Conservation (phyloP, 2,329 filamentous ascomycete genomes). For the Uncinocarpus reesii region DNA sequence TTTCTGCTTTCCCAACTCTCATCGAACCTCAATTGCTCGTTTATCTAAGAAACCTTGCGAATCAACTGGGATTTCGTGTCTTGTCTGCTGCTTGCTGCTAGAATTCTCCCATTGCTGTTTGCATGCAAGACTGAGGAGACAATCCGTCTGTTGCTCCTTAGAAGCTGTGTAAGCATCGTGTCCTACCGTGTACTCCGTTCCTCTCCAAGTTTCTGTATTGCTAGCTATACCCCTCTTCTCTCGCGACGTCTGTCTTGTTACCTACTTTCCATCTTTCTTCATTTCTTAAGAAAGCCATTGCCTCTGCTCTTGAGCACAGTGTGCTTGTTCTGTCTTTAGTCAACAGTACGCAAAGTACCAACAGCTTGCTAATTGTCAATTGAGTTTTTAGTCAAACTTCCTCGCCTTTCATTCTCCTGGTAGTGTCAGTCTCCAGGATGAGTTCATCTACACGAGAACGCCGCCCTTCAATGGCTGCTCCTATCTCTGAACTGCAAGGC, state of each 20-base stretch:
- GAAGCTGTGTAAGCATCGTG: not conserved
- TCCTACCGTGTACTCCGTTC: not conserved
- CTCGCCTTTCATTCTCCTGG: not conserved
- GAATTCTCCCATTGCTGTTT: not conserved
- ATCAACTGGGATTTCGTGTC: no score
- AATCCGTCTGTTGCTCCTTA: not conserved
- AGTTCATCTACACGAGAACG: constrained; percentile 53
- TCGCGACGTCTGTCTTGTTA: not conserved
- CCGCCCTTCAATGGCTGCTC: constrained; percentile 68
- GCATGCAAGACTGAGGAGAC: not conserved
- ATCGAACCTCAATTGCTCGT: no score
- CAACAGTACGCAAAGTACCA: not conserved
- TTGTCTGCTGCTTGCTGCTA: no score
- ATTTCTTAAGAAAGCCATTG: no score
- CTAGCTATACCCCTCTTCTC: no score
- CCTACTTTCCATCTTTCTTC: not conserved
- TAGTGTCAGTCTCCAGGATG: constrained; percentile 4
- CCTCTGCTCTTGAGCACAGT: not conserved
- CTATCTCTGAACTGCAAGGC: constrained; percentile 76
- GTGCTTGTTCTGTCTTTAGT: not conserved
- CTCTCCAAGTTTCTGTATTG: not conserved
- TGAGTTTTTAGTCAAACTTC: not conserved
- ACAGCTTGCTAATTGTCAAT: not conserved
- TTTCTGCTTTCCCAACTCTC: no score
- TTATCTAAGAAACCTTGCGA: no score